phyloP scores from a whole-genome alignment of 1,139 yeast species.

The Protomyces inundatus region DNA sequence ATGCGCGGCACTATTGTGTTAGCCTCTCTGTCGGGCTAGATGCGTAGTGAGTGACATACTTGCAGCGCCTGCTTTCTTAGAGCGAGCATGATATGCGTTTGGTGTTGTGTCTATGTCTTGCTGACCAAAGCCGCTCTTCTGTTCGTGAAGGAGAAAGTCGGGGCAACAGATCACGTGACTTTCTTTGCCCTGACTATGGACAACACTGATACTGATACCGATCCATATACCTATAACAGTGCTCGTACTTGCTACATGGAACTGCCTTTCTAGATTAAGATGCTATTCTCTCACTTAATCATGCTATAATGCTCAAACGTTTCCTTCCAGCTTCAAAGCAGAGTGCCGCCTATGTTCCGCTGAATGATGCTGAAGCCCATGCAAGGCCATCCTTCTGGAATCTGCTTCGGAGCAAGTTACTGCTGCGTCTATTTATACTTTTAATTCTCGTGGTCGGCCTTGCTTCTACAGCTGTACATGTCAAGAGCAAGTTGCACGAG shows the following conservation, averaged over 20 bases:
- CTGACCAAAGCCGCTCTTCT: background rate
- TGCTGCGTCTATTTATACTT: background rate
- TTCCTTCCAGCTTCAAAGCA: too few relatives aligned
- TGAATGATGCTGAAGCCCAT: too few relatives aligned
- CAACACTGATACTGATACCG: too few relatives aligned
- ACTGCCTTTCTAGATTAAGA: too few relatives aligned
- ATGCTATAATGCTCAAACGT: too few relatives aligned
- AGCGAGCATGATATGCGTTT: background rate
- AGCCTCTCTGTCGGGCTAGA: background rate
- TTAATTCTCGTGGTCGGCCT: background rate
- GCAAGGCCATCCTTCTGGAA: background rate
- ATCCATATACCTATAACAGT: too few relatives aligned
- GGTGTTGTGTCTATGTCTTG: background rate
- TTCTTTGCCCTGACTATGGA: too few relatives aligned
- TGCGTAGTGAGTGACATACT: background rate
- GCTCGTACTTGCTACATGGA: too few relatives aligned
- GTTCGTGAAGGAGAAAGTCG: background rate
- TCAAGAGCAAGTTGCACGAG: too few relatives aligned
- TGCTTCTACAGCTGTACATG: too few relatives aligned
- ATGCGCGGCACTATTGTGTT: slow-evolving; percentile 9
- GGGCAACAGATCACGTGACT: background rate
- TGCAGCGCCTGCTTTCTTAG: background rate
- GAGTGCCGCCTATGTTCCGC: too few relatives aligned
- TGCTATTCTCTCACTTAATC: too few relatives aligned
- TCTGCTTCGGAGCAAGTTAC: background rate